Evolutionary conservation across 208 protist species (phyloP).

Genomic region (Acanthamoeba castellanii): DNA sequence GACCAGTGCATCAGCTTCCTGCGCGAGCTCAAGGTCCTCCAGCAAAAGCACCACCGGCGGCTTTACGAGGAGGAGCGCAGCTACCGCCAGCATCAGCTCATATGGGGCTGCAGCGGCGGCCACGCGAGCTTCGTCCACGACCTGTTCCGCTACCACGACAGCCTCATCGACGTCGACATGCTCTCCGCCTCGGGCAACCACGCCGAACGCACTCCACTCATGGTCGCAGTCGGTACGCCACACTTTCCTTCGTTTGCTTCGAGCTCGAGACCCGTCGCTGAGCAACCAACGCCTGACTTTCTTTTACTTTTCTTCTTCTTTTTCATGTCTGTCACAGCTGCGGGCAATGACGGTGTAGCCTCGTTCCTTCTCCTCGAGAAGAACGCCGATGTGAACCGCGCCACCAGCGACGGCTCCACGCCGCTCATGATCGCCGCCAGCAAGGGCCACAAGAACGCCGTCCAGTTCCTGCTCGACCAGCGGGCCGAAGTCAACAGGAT

Average conservation of each 20-base stretch:
- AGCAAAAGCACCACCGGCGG: conserved; percentile 39
- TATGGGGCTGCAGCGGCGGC: conserved; percentile 53
- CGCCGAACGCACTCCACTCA: conserved; percentile 54
- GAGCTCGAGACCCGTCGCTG: neutral
- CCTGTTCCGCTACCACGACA: conserved; percentile 46
- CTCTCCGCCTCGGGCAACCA: conserved; percentile 53
- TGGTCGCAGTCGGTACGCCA: conserved; percentile 43
- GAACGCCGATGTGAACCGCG: conserved; percentile 18
- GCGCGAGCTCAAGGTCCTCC: conserved; percentile 45
- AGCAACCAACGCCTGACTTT: neutral
- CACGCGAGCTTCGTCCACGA: conserved; percentile 48
- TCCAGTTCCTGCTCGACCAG: conserved; percentile 15
- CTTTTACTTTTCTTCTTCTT: neutral
- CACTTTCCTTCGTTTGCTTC: neutral
- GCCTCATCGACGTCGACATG: conserved; percentile 43
- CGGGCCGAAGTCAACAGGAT: conserved; percentile 41
- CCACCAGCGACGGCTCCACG: conserved; percentile 58
- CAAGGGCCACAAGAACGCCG: conserved; percentile 28
- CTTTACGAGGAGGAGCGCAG: conserved; percentile 45
- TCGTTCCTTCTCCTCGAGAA: conserved; percentile 22
- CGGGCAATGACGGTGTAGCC: conserved; percentile 12
- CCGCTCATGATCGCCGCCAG: conserved; percentile 59
- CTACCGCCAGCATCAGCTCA: conserved; percentile 43
- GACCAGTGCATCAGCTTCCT: conserved; percentile 55
- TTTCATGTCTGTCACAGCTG: neutral